Evolutionary conservation across 768 basidiomycete genomes (phyloP).

Genomic region (Chalciporus sphaerocephalus): DNA sequence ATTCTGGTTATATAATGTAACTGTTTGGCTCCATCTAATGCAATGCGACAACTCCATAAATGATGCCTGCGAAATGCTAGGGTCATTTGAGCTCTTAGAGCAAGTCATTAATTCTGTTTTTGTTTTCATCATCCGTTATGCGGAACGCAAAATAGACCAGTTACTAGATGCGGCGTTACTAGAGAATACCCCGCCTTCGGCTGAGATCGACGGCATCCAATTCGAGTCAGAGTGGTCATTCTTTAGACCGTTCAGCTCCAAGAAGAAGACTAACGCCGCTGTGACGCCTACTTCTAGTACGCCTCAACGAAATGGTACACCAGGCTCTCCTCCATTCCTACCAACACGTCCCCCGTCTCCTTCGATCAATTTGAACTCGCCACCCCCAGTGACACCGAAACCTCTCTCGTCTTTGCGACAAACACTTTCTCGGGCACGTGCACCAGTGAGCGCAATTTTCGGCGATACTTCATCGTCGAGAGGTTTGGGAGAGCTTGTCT

Average conservation of each 20-base stretch:
- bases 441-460: constrained; percentile 51
- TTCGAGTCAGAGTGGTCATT: constrained; percentile 98
- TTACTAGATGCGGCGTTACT: constrained; percentile 79
- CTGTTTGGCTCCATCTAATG: constrained; percentile 87
- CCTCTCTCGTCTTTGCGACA: constrained; percentile 67
- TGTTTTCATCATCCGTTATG: constrained; percentile 92
- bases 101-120: constrained; percentile 94
- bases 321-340: constrained; percentile 49
- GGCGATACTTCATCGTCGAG: constrained; percentile 40
- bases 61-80: constrained; percentile 77
- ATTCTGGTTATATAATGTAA: constrained; percentile 94
- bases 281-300: constrained; percentile 24
- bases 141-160: constrained; percentile 84
- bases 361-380: constrained; percentile 38
- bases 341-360: constrained; percentile 50
- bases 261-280: constrained; percentile 44
- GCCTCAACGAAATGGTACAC: constrained; percentile 34
- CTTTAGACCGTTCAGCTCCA: constrained; percentile 64
- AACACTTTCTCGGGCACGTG: constrained; percentile 52
- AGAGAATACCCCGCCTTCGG: constrained; percentile 74
- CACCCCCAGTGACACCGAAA: constrained; percentile 46
- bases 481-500: constrained; percentile 56
- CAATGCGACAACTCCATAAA: constrained; percentile 78
- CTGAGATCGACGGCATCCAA: constrained; percentile 75
- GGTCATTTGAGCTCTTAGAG: constrained; percentile 80